Base-by-base conservation (phyloP, 1,284 basidiomycete genomes). In the Tylopilus sp. region DNA sequence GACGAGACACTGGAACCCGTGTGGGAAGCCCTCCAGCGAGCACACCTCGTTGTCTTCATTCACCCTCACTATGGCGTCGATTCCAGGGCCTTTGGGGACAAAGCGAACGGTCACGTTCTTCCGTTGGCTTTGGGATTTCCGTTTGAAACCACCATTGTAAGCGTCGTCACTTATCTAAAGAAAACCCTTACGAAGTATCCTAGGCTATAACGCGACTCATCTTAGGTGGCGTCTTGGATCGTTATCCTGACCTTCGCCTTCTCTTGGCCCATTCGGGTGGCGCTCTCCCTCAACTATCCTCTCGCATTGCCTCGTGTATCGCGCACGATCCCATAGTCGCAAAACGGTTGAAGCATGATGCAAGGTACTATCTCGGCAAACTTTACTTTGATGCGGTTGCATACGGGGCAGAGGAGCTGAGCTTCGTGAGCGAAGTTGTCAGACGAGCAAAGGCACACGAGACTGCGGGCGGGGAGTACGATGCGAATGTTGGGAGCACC, bases 241-340 rank as follows among this genome's bases (percentile, higher is more conserved):
- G 86, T 31, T 81, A 84, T 65, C 89, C 90, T 3, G 63, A 70
- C 29, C 79, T 93, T 36, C 79, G 81, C 25, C 70, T 93, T 43
- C 76, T 93, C 15, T 80, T 92, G 51, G 91, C 90, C 1, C 91
- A 93, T 65, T 90, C 89, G 1, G 90, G 89, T 29, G 91, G 89
- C 7, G 83, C 87, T 1, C 76, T 93, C 28, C 84, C 90, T 25
- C 82, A 83, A 51, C 74, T 93, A 21, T 91, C 86, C 11, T 91
- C 89, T 18, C 81, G 91, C 16, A 74, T 93, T 31, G 84, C 89
- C 0, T 89, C 85, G 9, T 93, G 90, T 61, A 84, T 93, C 54
- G 76, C 79, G 48, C 91, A 93, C 60, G 91, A 93, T 63, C 89
- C 89, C 1, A 65, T 83, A 51, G 86, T 91, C 34, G 80, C 84